Base-by-base conservation (phyloP, 768 basidiomycete genomes). In the Xerocomus potaroensis region DNA sequence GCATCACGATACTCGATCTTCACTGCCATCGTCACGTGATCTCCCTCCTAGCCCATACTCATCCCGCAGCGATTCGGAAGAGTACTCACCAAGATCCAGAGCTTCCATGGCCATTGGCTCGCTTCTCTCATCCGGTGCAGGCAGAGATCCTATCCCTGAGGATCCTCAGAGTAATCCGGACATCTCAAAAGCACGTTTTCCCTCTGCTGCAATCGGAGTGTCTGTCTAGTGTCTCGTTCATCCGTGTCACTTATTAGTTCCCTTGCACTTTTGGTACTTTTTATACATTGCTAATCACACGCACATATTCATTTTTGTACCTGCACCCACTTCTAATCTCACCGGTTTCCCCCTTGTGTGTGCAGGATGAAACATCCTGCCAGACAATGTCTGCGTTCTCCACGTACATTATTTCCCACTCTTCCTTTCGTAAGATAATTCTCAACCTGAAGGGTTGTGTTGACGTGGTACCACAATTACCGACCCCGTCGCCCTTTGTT, bases 41-140 rank as follows among this genome's bases (percentile, higher is more conserved):
- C 71, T 83, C 11, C 83, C 85, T 2, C 84, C 83, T 4, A 87
- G 85, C 7, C 84, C 87, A 1, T 85, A 84, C 21, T 84, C 84
- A 14, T 79, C 83, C 12, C 76, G 79, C 30, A 83, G 83, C 48
- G 78, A 81, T 47, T 81, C 83, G 14, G 78, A 78, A 40, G 81
- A 80, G 51, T 83, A 78, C 56, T 87, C 85, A 1, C 84, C 85
- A 35, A 77, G 82, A 39, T 81, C 84, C 44, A 73, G 82, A 46
- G 79, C 78, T 14, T 82, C 83, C 30, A 90, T 90, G 87, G 81
- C 84, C 35, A 89, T 91, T 55, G 86, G 83, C 22, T 85, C 85
- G 1, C 67, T 91, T 24, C 73, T 88, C 19, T 78, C 82, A 49
- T 70, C 57, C 56, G 77, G 43, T 60, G 73, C 63, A 24, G 50